A percentile compares a stretch with the other conserved stretches of the same genome.
These are phyloP conservation scores for Ambrosiella cleistominuta DNA, from an alignment of 2,329 filamentous ascomycete genomes.

Conservation along the genomic window DNA sequence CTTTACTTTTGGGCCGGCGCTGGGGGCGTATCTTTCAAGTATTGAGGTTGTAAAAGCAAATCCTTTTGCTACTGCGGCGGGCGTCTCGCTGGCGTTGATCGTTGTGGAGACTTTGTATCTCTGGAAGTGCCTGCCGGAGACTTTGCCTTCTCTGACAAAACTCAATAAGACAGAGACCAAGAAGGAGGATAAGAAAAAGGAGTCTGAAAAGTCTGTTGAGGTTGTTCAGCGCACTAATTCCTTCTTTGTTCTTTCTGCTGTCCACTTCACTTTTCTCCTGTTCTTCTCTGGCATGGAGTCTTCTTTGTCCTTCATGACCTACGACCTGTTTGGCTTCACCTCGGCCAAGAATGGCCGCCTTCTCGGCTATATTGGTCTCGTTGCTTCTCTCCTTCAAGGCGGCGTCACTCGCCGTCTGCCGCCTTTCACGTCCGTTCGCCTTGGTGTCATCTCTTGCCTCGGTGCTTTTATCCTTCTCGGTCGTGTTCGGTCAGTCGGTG, in stretches of 20 bases:
- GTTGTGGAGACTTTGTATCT: constrained; percentile 77
- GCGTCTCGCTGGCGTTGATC: constrained; percentile 70
- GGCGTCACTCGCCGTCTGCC: constrained; percentile 75
- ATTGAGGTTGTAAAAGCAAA: constrained; percentile 68
- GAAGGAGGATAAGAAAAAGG: constrained; percentile 15
- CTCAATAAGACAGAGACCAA: constrained; percentile 17
- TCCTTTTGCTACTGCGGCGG: constrained; percentile 83
- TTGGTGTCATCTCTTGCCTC: constrained; percentile 62
- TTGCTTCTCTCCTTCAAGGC: constrained; percentile 84
- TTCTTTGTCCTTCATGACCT: constrained; percentile 92
- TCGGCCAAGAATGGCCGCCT: constrained; percentile 68
- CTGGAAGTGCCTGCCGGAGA: constrained; percentile 73
- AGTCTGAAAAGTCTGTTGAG: constrained; percentile 13
- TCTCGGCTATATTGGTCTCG: constrained; percentile 76
- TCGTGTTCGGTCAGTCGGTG: constrained; percentile 45
- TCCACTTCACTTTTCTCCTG: constrained; percentile 80
- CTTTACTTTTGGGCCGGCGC: constrained; percentile 86
- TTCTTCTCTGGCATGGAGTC: constrained; percentile 99
- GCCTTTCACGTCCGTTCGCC: constrained; percentile 60
- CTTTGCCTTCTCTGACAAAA: constrained; percentile 43
- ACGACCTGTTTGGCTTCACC: constrained; percentile 73
- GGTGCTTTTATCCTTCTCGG: constrained; percentile 66
- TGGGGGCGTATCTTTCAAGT: constrained; percentile 71
- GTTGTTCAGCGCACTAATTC: constrained; percentile 53
- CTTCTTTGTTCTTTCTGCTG: constrained; percentile 61